phyloP scores from a whole-genome alignment of 2,329 filamentous ascomycete genomes.

The Fusarium sarcochroum region DNA sequence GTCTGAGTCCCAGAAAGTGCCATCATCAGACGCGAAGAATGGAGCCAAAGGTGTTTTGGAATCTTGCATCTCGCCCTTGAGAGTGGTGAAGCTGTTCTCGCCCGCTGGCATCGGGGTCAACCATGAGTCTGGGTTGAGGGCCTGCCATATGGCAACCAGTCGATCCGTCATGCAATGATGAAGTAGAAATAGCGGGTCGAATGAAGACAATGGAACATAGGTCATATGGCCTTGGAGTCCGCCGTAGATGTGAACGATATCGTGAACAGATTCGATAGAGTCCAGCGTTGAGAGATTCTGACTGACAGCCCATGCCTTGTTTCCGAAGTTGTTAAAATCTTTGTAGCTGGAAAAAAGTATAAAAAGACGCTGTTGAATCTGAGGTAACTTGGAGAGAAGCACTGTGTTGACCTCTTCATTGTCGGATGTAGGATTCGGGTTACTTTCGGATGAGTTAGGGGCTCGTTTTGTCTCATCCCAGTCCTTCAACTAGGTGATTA shows the following conservation, averaged over 20 bases:
- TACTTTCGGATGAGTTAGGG: conserved; percentile 56
- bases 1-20: conserved; percentile 78
- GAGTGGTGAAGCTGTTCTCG: conserved; percentile 73
- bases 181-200: conserved; percentile 84
- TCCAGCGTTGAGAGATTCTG: conserved; percentile 67
- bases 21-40: conserved; percentile 71
- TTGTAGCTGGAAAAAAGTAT: conserved; percentile 77
- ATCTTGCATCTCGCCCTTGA: conserved; percentile 67
- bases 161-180: conserved; percentile 85
- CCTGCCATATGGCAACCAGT: conserved; percentile 82
- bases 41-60: conserved; percentile 73
- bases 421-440: conserved; percentile 63
- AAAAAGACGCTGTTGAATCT: conserved; percentile 74
- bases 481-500: conserved; percentile 63
- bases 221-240: conserved; percentile 77
- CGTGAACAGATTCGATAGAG: conserved; percentile 76
- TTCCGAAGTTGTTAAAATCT: conserved; percentile 78
- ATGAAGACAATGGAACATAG: conserved; percentile 79
- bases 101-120: conserved; percentile 68
- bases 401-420: conserved; percentile 68
- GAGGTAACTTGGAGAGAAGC: conserved; percentile 61
- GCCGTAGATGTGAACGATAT: conserved; percentile 71
- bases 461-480: conserved; percentile 74
- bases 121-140: conserved; percentile 77
- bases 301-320: conserved; percentile 72